Evolutionary conservation across 2,329 filamentous ascomycete species (phyloP).

Genomic region (Scytalidium sp.): DNA sequence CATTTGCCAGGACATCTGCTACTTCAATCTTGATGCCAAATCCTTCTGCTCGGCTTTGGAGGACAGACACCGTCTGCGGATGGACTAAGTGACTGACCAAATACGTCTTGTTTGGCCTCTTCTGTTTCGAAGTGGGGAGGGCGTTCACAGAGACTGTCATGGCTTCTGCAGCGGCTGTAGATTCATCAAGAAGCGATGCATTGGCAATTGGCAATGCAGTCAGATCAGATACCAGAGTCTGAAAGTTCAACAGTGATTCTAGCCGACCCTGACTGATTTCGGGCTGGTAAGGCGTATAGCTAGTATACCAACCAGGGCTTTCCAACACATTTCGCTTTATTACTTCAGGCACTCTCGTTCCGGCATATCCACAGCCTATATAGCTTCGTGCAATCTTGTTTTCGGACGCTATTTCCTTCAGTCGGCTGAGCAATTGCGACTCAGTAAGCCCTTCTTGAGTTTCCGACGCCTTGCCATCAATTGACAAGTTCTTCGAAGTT

Average conservation of each 20-base stretch:
- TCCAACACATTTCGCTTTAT: conserved; percentile 92
- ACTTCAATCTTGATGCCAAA: conserved; percentile 80
- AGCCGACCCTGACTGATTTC: conserved; percentile 95
- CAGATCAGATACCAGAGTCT: conserved; percentile 86
- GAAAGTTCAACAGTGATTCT: conserved; percentile 91
- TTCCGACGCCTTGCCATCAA: conserved; percentile 40
- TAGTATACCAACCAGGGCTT: conserved; percentile 95
- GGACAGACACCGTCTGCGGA: conserved; percentile 80
- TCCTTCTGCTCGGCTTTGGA: conserved; percentile 83
- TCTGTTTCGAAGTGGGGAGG: conserved; percentile 68
- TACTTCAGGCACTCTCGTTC: conserved; percentile 80
- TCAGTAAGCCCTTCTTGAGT: conserved; percentile 43
- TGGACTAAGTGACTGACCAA: conserved; percentile 81
- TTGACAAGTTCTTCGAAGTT: conserved; percentile 59
- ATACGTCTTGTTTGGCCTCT: conserved; percentile 73
- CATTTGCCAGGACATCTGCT: conserved; percentile 66
- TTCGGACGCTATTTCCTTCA: conserved; percentile 51
- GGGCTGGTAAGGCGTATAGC: conserved; percentile 95
- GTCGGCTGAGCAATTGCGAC: conserved; percentile 51
- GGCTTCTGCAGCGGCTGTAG: conserved; percentile 89
- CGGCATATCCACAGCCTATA: conserved; percentile 86
- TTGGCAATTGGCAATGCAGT: conserved; percentile 87
- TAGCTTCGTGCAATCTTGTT: conserved; percentile 66
- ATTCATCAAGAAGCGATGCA: conserved; percentile 86
- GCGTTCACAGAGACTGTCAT: conserved; percentile 89